Percentiles rank a stretch among this genome's conserved stretches.
phyloP scores from a whole-genome alignment of 2,329 filamentous ascomycete species.

The Phoma herbarum region DNA sequence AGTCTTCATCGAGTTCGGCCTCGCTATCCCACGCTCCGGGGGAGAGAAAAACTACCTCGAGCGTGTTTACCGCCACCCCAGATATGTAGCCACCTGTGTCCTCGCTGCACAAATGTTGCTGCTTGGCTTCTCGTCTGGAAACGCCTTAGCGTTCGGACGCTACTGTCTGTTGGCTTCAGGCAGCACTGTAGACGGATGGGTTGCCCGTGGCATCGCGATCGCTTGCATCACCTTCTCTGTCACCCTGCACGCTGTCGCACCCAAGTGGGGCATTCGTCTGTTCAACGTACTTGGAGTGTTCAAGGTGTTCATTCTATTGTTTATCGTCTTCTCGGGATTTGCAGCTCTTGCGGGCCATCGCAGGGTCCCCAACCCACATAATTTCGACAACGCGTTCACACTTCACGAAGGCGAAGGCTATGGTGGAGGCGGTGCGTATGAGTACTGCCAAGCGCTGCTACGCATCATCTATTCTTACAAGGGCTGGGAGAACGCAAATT shows the following conservation, averaged over 20 bases:
- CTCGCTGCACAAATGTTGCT: constrained; percentile 69
- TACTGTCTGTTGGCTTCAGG: constrained; percentile 67
- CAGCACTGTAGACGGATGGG: constrained; percentile 61
- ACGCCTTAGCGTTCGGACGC: constrained; percentile 66
- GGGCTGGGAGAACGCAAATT: constrained; percentile 71
- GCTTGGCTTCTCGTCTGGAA: constrained; percentile 67
- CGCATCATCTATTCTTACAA: constrained; percentile 69
- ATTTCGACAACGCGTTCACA: constrained; percentile 67
- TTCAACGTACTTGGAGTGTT: constrained; percentile 68
- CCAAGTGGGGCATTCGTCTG: constrained; percentile 67
- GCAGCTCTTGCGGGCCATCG: constrained; percentile 47
- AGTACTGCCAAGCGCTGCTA: constrained; percentile 65
- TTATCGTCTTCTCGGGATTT: constrained; percentile 68
- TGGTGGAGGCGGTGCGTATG: constrained; percentile 46
- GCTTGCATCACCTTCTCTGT: constrained; percentile 62
- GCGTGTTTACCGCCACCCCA: constrained; percentile 66
- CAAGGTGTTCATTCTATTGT: constrained; percentile 67
- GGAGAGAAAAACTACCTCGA: constrained; percentile 74
- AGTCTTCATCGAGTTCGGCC: constrained; percentile 70
- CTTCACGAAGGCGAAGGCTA: constrained; percentile 49
- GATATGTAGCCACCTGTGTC: constrained; percentile 67
- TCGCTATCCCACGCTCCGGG: constrained; percentile 68
- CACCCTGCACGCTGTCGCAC: constrained; percentile 60
- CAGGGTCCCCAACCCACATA: constrained; percentile 59
- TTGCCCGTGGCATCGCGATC: constrained; percentile 62